Evolutionary conservation across 108 stramenopile species (phyloP).

Genomic region (Nannochloropsis granulata): DNA sequence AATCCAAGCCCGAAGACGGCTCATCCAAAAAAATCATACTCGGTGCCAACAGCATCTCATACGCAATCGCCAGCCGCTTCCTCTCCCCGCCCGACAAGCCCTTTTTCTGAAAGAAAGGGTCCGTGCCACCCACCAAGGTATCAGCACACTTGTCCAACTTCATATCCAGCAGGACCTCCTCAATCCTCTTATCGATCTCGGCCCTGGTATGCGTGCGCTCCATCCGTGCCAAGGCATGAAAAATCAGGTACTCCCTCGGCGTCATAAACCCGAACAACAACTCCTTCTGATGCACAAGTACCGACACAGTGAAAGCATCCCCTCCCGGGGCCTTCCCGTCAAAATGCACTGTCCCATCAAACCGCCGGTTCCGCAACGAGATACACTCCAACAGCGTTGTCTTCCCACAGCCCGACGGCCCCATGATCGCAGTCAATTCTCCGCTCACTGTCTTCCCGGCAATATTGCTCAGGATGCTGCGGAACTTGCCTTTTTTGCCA

Average conservation of each 20-base stretch:
- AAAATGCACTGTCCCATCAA: background rate
- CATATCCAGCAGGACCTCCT: background rate
- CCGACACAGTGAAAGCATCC: background rate
- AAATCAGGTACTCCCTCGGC: background rate
- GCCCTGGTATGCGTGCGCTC: background rate
- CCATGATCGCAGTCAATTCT: background rate
- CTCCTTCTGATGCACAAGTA: background rate
- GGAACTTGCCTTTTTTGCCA: background rate
- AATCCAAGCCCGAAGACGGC: background rate
- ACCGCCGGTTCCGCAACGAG: background rate
- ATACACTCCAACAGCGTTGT: background rate
- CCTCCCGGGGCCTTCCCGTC: background rate
- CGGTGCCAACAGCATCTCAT: background rate
- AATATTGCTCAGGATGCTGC: background rate
- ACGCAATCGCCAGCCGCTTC: background rate
- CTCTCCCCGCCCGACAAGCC: background rate
- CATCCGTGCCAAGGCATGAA: background rate
- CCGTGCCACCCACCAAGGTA: background rate
- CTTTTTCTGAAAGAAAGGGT: background rate
- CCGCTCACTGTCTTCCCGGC: background rate
- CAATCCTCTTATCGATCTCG: background rate
- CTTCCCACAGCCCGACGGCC: background rate
- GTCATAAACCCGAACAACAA: background rate
- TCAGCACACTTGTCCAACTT: background rate
- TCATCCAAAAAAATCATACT: background rate